Evolutionary conservation across 2,329 filamentous ascomycete species (phyloP).

Genomic region (Zalaria obscura): DNA sequence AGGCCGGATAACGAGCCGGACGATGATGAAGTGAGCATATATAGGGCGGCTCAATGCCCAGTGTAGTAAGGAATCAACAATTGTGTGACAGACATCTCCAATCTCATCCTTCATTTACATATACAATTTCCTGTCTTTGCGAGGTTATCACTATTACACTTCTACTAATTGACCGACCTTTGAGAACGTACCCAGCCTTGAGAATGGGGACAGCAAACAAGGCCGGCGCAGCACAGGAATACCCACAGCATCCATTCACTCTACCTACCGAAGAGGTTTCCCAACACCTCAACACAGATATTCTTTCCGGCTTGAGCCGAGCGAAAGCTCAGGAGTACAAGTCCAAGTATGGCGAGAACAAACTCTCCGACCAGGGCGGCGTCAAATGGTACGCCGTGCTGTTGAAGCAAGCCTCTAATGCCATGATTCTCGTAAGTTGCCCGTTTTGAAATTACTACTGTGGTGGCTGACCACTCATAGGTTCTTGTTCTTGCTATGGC

Average conservation of each 20-base stretch:
- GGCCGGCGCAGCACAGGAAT: not conserved
- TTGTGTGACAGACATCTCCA: too few species aligned
- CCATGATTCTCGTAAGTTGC: slow-evolving; percentile 51
- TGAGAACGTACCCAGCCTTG: not conserved
- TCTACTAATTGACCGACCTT: not conserved
- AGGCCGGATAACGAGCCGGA: too few species aligned
- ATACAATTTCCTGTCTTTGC: too few species aligned
- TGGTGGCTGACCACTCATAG: slow-evolving; percentile 6
- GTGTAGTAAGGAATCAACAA: too few species aligned
- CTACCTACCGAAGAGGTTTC: not conserved
- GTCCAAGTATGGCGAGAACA: slow-evolving; percentile 48
- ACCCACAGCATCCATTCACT: not conserved
- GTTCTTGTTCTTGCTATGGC: slow-evolving; percentile 34
- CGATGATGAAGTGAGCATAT: too few species aligned
- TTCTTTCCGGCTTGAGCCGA: not conserved
- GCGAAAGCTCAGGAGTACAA: not conserved
- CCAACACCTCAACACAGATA: not conserved
- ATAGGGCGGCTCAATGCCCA: too few species aligned
- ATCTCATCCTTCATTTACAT: too few species aligned
- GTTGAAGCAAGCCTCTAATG: slow-evolving; percentile 59
- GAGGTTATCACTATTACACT: too few species aligned
- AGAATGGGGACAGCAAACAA: not conserved
- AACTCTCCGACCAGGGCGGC: slow-evolving; percentile 53
- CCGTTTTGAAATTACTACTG: not conserved
- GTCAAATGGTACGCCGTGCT: slow-evolving; percentile 61